Evolutionary conservation across 1,139 yeast genomes (phyloP).

Genomic region (Kodamaea anthophila): DNA sequence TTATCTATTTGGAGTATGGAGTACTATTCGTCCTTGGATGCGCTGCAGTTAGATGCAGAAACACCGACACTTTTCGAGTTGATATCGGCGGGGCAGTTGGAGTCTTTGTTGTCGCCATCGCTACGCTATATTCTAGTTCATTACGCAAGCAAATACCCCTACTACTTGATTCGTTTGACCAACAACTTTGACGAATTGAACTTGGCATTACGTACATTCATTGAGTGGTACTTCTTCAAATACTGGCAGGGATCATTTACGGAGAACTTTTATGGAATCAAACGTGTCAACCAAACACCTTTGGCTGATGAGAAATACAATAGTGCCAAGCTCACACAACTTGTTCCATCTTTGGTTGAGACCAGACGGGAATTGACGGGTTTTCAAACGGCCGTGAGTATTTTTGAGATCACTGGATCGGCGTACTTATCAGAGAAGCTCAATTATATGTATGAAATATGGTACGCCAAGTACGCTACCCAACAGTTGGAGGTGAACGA

Average conservation of each 20-base stretch:
- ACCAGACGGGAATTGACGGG: conserved; percentile 47
- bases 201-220: conserved; percentile 50
- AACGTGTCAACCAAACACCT: conserved; percentile 48
- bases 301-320: conserved; percentile 27
- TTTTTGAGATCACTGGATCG: conserved; percentile 58
- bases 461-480: conserved; percentile 55
- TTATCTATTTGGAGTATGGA: conserved; percentile 49
- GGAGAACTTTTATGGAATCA: conserved; percentile 87
- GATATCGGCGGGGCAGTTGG: conserved; percentile 74
- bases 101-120: conserved; percentile 74
- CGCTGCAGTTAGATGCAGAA: conserved; percentile 66
- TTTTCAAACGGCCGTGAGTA: conserved; percentile 51
- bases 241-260: conserved; percentile 85
- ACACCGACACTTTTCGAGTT: conserved; percentile 82
- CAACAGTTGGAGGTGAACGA: conserved; percentile 34
- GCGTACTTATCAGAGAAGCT: conserved; percentile 69
- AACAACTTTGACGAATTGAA: conserved; percentile 76
- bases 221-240: conserved; percentile 68
- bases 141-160: conserved; percentile 76
- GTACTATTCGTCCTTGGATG: conserved; percentile 74
- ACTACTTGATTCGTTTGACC: conserved; percentile 54
- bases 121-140: conserved; percentile 73
- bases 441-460: conserved; percentile 56
- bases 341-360: conserved; percentile 49
- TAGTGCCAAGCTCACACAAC: conserved; percentile 30